A percentile compares a stretch with the other conserved stretches of the same genome.
Conservation (phyloP, 495 filamentous ascomycete species). For the Aspergillus wentii region DNA sequence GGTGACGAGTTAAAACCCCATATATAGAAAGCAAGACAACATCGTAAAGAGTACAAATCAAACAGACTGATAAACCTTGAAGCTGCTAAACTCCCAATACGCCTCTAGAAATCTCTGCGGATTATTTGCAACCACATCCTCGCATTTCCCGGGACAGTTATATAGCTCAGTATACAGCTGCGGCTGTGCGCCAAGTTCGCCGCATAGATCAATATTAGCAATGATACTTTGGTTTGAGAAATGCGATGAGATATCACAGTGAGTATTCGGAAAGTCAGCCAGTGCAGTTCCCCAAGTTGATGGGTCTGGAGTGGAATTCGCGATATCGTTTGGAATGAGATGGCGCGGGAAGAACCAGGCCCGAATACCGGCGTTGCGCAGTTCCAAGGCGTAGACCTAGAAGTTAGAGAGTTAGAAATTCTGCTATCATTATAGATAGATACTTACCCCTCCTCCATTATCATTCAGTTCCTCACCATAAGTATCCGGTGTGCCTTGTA, state of each 20-base stretch:
- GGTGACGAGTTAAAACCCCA: too few species aligned
- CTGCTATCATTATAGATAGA: too few species aligned
- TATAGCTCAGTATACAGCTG: constrained; percentile 35
- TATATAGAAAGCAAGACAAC: too few species aligned
- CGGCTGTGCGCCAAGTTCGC: constrained; percentile 27
- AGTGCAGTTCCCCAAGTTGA: constrained; percentile 41
- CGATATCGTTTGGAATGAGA: constrained; percentile 35
- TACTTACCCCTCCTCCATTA: constrained; percentile 44
- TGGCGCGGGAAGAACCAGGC: constrained; percentile 44
- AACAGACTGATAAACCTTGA: constrained; percentile 40
- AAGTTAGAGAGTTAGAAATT: too few species aligned
- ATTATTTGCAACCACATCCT: constrained; percentile 35
- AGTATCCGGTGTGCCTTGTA: constrained; percentile 25
- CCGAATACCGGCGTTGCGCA: constrained; percentile 41
- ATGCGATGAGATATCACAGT: constrained; percentile 42
- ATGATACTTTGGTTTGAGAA: constrained; percentile 50
- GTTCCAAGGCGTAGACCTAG: constrained; percentile 46
- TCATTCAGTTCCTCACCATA: constrained; percentile 40
- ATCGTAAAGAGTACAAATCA: too few species aligned
- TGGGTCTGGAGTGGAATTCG: constrained; percentile 42
- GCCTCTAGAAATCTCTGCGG: constrained; percentile 34
- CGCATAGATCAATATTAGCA: constrained; percentile 49
- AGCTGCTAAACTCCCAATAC: constrained; percentile 48
- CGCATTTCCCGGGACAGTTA: constrained; percentile 38
- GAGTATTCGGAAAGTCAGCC: constrained; percentile 47